Evolutionary conservation across 352 stramenopile species (phyloP).

Genomic region (Globisporangium yorkense): DNA sequence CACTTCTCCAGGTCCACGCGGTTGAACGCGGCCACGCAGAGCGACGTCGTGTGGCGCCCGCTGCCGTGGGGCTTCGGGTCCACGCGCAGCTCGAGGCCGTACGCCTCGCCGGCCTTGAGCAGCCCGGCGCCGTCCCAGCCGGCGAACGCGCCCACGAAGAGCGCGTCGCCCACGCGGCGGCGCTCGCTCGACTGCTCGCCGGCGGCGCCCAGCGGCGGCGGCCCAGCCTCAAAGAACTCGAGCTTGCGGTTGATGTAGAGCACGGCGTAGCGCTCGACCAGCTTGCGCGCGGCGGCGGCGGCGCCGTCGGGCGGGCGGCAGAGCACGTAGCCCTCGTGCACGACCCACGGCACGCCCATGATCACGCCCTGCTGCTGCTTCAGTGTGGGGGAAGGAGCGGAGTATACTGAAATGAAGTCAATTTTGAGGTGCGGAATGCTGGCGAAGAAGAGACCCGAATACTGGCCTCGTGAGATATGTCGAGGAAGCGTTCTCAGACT

Average conservation of each 20-base stretch:
- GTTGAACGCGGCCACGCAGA: slow-evolving; percentile 74
- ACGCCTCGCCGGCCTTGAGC: slow-evolving; percentile 58
- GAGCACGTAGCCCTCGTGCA: slow-evolving; percentile 54
- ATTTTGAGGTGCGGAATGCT: background rate
- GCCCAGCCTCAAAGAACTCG: slow-evolving; percentile 50
- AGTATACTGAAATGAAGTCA: slow-evolving; percentile 2
- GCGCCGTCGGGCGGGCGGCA: slow-evolving; percentile 21
- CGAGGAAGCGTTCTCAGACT: background rate
- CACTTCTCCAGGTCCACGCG: slow-evolving; percentile 79
- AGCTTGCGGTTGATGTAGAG: slow-evolving; percentile 77
- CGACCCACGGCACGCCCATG: slow-evolving; percentile 41
- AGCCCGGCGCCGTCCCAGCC: slow-evolving; percentile 71
- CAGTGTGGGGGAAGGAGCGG: too few relatives aligned
- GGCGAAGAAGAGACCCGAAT: background rate
- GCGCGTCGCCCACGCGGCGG: slow-evolving; percentile 25
- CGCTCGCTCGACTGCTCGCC: slow-evolving; percentile 16
- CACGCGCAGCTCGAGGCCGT: slow-evolving; percentile 75
- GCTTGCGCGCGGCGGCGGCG: slow-evolving; percentile 1
- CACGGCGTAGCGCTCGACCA: slow-evolving; percentile 59
- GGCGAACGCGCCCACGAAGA: slow-evolving; percentile 60
- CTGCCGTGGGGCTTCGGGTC: slow-evolving; percentile 37
- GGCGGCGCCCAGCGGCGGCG: background rate
- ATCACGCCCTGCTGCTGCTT: background rate
- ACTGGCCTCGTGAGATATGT: background rate
- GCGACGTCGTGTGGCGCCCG: slow-evolving; percentile 21